Percentiles rank a stretch among this genome's conserved stretches.
These are phyloP conservation scores for Scutellaria barbata DNA, from an alignment of 257 asterid genomes.

Conservation along the genomic window DNA sequence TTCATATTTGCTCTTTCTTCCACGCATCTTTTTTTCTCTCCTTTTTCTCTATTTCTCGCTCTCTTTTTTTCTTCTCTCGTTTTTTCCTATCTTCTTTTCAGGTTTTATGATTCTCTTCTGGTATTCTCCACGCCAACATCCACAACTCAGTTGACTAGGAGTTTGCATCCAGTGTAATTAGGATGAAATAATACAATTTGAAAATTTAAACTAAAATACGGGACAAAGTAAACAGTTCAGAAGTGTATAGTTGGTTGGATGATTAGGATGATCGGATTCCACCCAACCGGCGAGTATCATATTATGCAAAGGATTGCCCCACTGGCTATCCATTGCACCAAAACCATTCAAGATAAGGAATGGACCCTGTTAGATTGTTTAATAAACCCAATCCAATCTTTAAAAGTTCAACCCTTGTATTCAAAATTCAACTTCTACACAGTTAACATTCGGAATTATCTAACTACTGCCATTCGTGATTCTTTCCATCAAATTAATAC, in stretches of 20 bases:
- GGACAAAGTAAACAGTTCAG: not conserved
- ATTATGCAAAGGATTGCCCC: not conserved
- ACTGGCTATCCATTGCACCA: not conserved
- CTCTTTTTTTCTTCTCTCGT: too few species aligned
- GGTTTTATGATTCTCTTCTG: not conserved
- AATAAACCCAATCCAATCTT: not conserved
- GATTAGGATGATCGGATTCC: not conserved
- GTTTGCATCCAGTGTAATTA: not conserved
- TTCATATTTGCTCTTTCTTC: too few species aligned
- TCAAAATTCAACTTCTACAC: not conserved
- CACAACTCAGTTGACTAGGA: not conserved
- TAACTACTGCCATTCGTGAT: too few species aligned
- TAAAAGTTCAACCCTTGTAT: not conserved
- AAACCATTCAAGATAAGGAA: not conserved
- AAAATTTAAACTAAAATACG: not conserved
- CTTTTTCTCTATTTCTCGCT: too few species aligned
- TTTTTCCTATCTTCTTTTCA: too few species aligned
- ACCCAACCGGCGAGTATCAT: conserved; percentile 4
- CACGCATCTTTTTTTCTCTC: too few species aligned
- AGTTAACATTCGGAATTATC: not conserved
- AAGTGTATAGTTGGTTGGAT: not conserved
- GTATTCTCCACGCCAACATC: not conserved
- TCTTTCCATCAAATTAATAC: not conserved
- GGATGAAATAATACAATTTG: not conserved
- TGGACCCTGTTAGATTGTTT: not conserved